Base-by-base conservation (phyloP, 1,284 basidiomycete species). In the Caloboletus firmus region DNA sequence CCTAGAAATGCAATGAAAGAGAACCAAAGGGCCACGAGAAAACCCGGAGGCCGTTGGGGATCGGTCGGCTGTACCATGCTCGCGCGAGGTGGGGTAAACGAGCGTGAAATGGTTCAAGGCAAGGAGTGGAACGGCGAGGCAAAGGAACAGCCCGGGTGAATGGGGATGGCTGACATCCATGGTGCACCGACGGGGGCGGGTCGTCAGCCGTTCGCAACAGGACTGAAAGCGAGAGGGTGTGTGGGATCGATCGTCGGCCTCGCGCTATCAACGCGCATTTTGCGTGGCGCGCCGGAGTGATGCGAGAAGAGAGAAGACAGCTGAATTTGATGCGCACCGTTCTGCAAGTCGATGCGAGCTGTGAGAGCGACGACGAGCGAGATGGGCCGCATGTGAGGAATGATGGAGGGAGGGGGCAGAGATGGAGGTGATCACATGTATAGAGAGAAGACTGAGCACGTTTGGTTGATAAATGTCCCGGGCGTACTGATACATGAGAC, bases 1-100 rank as follows among this genome's bases (percentile, higher is more conserved):
- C 32, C 34, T 1, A 66, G 1, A 18, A 63, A 66, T 0, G n/a
- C 28, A 13, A 46, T 1, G 31, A 65, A 15, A 2, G 57, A 18
- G 45, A 39, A 17, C 66, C 63, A 65, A 45, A 65, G 37, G 6
- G 56, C 47, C 24, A 22, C 24, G 51, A 65, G 56, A 15, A 51
- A 45, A 15, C 49, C 49, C 11, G 48, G 51, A 26, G 37, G 24
- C 5, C 26, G 45, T 4, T 51, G 58, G 15, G 22, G 17, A 22
- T 40, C 35, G 17, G 46, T 20, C 5, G 39, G 45, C 15, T 40
- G 56, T 40, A 45, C 12, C 53, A 53, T 53, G 32, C 17, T 51
- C 35, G 52, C 30, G 39, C 37, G 50, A 46, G 20, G 32, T 10
- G 49, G 30, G 49, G 48, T 35, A 49, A 37, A 20, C 28, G 44